Base-by-base conservation (phyloP, 352 stramenopile species). In the Pythium diclinum region DNA sequence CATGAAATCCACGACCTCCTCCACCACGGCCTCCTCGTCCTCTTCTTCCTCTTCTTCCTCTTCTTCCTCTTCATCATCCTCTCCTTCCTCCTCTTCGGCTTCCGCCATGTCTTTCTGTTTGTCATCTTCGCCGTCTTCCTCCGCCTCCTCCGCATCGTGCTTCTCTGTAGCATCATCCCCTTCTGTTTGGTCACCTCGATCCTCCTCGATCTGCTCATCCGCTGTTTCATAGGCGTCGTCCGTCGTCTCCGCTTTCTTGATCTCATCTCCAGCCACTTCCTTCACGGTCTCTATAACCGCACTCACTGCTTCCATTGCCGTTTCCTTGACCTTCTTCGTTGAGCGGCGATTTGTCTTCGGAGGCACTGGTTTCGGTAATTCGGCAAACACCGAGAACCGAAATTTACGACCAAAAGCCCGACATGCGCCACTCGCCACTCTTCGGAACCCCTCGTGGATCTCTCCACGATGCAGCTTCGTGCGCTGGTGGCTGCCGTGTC, bases 311-410 rank as follows among this genome's bases (percentile, higher is more conserved):
- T 53, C 19, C 21, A 33, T 11, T 54, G 11, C n/a, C 25, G 3
- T 25, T 21, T 33, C 23, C 21, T 54, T 54, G 5, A 14, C 3
- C 47, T 54, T 36, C 23, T 30, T 54, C 10, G 23, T 36, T 34
- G 23, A 54, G 2, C 25, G 21, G 11, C 8, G 21, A 21, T 13
- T 33, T 7, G 25, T 23, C 23, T 25, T 51, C 6, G 44, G 44
- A 51, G 44, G 44, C n/a, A 51, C 44, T 28, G 47, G 47, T 25
- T 33, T 54, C 6, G 53, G 19, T 16, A 57, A 25, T 30, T 65
- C 63, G 0, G 33, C 58, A 58, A 71, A 66, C 6, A 71, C 21
- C 6, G 59, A 67, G 51, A 56, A 72, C 7, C 65, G 53, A 23
- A 54, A 61, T 3, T 21, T 16, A 3, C 21, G 40, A 7, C 36